Conservation (phyloP, 148 eudicot genomes). For the Linanthus parryae region DNA sequence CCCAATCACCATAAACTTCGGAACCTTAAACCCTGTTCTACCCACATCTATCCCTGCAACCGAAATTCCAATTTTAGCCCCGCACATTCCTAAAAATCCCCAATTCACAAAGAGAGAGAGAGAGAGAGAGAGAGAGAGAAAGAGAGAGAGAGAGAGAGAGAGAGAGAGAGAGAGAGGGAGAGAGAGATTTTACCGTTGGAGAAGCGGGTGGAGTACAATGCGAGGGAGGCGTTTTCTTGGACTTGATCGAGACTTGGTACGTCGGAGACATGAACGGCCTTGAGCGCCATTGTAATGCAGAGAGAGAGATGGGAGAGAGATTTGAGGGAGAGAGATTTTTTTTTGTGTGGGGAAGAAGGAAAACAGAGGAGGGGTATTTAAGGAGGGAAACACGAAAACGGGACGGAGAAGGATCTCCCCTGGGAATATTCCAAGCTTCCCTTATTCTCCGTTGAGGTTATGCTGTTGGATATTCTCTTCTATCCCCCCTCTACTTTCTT, state of each 20-base stretch:
- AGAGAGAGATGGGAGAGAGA: too few relatives aligned
- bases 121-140: not conserved
- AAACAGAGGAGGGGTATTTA: too few relatives aligned
- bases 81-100: not conserved
- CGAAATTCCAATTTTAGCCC: not conserved
- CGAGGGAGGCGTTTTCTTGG: constrained; percentile 18
- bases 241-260: constrained; percentile 44
- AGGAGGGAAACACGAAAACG: too few relatives aligned
- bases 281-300: constrained; percentile 50
- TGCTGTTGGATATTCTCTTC: too few relatives aligned
- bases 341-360: too few relatives aligned
- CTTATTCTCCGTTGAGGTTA: too few relatives aligned
- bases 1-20: constrained; percentile 34
- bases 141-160: not conserved
- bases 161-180: not conserved
- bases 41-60: not conserved
- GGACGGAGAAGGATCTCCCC: too few relatives aligned
- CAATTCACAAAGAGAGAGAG: not conserved
- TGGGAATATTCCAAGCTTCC: too few relatives aligned
- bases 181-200: constrained; percentile 15
- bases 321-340: too few relatives aligned
- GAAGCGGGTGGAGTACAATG: constrained; percentile 1
- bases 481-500: too few relatives aligned
- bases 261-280: constrained; percentile 52
- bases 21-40: not conserved